phyloP scores from a whole-genome alignment of 2,329 filamentous ascomycete species.

The Monilinia aucupariae region DNA sequence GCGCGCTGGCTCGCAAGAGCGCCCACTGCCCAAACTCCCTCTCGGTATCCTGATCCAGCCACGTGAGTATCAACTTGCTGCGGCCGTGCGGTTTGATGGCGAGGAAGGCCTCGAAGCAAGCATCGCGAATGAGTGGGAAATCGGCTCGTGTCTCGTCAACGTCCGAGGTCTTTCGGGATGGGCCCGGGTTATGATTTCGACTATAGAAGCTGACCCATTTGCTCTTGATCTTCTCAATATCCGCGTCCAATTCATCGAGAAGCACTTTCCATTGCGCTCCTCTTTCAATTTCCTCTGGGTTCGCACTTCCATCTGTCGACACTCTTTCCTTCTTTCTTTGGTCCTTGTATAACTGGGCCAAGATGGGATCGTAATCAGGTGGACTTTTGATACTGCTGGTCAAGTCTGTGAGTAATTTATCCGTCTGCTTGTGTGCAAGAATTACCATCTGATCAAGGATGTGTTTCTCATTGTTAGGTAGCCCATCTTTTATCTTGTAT shows the following conservation, averaged over 20 bases:
- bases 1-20: constrained; percentile 41
- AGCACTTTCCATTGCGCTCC: constrained; percentile 18
- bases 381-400: constrained; percentile 20
- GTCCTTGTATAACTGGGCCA: constrained; percentile 23
- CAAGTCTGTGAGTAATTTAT: constrained; percentile 32
- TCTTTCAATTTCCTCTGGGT: background rate
- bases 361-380: constrained; percentile 26
- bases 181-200: background rate
- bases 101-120: constrained; percentile 23
- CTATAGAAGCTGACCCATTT: background rate
- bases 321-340: constrained; percentile 18
- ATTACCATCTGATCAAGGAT: constrained; percentile 62
- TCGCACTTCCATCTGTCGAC: constrained; percentile 12
- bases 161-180: background rate
- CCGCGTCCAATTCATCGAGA: background rate
- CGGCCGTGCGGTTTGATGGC: constrained; percentile 27
- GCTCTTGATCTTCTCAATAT: constrained; percentile 3
- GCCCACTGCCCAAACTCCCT: constrained; percentile 38
- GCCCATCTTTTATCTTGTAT: background rate
- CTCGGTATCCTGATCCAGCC: constrained; percentile 18
- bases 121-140: constrained; percentile 14
- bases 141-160: constrained; percentile 11
- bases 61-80: constrained; percentile 20
- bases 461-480: constrained; percentile 37
- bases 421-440: constrained; percentile 42